phyloP scores from a whole-genome alignment of 2,329 filamentous ascomycete species.

The Xylaria multiplex region DNA sequence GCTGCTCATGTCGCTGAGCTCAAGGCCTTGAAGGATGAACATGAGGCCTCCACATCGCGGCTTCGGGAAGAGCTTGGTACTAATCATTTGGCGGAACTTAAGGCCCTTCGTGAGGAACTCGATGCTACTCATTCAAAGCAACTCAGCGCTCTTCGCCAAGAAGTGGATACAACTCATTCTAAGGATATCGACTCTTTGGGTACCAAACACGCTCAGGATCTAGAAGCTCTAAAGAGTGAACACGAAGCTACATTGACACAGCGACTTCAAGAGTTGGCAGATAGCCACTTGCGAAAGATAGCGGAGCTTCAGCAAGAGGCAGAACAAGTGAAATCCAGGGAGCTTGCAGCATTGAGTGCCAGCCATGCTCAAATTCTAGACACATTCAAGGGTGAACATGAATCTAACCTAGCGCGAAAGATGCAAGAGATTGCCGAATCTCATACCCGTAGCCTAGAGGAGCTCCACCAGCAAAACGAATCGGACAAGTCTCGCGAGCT shows the following conservation, averaged over 20 bases:
- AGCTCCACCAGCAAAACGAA: slow-evolving; percentile 37
- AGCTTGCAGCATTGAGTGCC: slow-evolving; percentile 35
- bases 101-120: slow-evolving; percentile 35
- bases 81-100: slow-evolving; percentile 36
- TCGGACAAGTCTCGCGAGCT: slow-evolving; percentile 38
- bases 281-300: slow-evolving; percentile 37
- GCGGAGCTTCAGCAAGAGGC: slow-evolving; percentile 37
- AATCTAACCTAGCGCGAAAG: slow-evolving; percentile 35
- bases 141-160: slow-evolving; percentile 35
- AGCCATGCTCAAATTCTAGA: slow-evolving; percentile 38
- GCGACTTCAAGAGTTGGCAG: slow-evolving; percentile 35
- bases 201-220: slow-evolving; percentile 31
- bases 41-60: slow-evolving; percentile 34
- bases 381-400: slow-evolving; percentile 41
- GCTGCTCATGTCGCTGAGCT: slow-evolving; percentile 35
- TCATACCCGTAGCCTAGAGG: slow-evolving; percentile 38
- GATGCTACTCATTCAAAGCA: slow-evolving; percentile 40
- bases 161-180: slow-evolving; percentile 35
- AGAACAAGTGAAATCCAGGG: slow-evolving; percentile 36
- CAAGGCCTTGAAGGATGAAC: slow-evolving; percentile 36
- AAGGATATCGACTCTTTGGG: slow-evolving; percentile 40
- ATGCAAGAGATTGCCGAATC: slow-evolving; percentile 39
- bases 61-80: slow-evolving; percentile 33
- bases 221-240: slow-evolving; percentile 36
- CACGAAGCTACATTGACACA: slow-evolving; percentile 33